Percentiles rank a stretch among this genome's conserved stretches.
These are phyloP conservation scores for Thelonectria olida DNA, from an alignment of 2,329 filamentous ascomycete genomes.

Conservation along the genomic window DNA sequence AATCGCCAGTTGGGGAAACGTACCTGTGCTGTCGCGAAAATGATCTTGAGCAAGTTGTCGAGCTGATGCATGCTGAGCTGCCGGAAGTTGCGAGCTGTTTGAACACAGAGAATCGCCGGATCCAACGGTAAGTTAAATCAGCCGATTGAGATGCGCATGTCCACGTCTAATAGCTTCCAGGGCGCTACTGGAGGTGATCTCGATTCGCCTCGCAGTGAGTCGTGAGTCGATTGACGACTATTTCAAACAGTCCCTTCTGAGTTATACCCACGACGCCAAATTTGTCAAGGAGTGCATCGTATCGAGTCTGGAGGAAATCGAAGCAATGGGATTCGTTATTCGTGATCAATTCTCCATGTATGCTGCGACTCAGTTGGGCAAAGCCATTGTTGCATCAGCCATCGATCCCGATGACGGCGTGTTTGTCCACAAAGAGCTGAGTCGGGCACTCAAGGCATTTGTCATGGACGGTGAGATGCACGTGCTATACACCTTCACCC, in stretches of 20 bases:
- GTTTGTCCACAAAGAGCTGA: conserved; percentile 76
- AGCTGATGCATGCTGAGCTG: conserved; percentile 77
- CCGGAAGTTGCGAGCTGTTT: conserved; percentile 76
- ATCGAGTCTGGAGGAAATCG: conserved; percentile 67
- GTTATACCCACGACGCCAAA: conserved; percentile 60
- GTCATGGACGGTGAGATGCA: conserved; percentile 87
- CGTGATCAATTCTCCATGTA: conserved; percentile 61
- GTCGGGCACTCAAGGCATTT: conserved; percentile 73
- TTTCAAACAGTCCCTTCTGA: conserved; percentile 72
- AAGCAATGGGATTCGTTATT: conserved; percentile 63
- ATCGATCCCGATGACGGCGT: conserved; percentile 79
- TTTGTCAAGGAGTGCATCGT: conserved; percentile 64
- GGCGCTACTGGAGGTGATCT: conserved; percentile 76
- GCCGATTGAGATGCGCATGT: not conserved
- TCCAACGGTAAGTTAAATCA: conserved; percentile 63
- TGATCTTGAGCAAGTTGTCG: conserved; percentile 75
- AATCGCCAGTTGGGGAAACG: conserved; percentile 80
- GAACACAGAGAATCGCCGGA: conserved; percentile 71
- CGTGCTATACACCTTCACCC: conserved; percentile 80
- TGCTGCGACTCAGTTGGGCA: conserved; percentile 71
- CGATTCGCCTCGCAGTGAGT: conserved; percentile 73
- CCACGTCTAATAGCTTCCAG: conserved; percentile 49
- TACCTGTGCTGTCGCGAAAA: conserved; percentile 76
- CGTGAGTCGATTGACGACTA: conserved; percentile 73
- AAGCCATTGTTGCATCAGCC: conserved; percentile 76